Evolutionary conservation across 176 grass and related monocot genomes (phyloP), one percentile per base, ranked within the genome.

Genomic region (Aegilops bicornis): DNA sequence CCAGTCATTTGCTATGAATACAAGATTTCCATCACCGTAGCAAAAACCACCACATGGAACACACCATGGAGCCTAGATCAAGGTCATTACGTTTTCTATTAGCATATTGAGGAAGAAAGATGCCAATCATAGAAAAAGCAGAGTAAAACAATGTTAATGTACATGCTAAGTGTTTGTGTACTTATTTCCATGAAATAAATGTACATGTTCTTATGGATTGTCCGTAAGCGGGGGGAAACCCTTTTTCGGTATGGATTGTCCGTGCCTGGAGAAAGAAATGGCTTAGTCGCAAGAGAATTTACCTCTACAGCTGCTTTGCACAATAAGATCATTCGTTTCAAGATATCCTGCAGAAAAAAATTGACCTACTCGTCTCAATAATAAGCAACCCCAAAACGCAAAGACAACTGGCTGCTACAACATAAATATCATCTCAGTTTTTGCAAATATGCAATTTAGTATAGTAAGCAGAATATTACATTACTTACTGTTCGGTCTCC

Each of bases 1-100:
- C 96, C 96, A 98, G 89, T 98, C 96, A 81, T 98, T 98, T 59
- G 96, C 96, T 69, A 98, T 78, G 80, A 98, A 98, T 29, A 98
- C 90, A 45, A 98, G 90, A 82, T 96, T 98, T 75, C 90, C 96
- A 84, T 98, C 96, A 75, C 93, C 96, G 32, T 98, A 98, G 84
- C 88, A 94, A 73, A 66, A 83, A 58, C 96, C 92, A 91, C 96
- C 93, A 88, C 93, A 98, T 86, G 96, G 96, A 83, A 96, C 93
- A 12, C 94, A 79, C 93, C 92, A 98, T 82, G 89, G 91, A 90
- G 89, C 96, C 96, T 98, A 81, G 65, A 89, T 61, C 17, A 77
- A 87, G 66, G 27, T 81, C 10, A 88, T 59, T 33, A 62, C 78
- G 43, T 85, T 73, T 64, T 69, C 54, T 54, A 79, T 79, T 66